A percentile compares a stretch with the other conserved stretches of the same genome.
Evolutionary conservation across 1,139 yeast genomes (phyloP).

Genomic region (Scheffersomyces segobiensis): DNA sequence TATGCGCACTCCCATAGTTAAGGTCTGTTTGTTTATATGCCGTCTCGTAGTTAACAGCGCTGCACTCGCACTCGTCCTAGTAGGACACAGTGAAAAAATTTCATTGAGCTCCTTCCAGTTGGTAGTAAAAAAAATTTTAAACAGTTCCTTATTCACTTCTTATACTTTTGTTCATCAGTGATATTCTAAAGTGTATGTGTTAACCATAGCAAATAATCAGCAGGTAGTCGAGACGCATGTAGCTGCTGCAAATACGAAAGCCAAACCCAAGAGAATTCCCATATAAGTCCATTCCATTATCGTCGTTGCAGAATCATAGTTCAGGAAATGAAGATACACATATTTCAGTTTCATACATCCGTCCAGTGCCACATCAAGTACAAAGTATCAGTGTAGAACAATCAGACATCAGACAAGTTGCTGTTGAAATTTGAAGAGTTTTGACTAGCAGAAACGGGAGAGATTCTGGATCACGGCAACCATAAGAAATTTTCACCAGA

Average conservation of each 20-base stretch:
- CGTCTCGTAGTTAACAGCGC: neutral
- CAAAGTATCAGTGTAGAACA: neutral
- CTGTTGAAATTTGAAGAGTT: neutral
- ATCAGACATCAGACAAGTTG: neutral
- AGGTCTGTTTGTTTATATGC: neutral
- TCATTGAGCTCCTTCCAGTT: neutral
- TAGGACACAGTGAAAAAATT: neutral
- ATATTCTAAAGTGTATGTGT: constrained; percentile 18
- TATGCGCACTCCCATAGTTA: neutral
- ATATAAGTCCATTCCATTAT: neutral
- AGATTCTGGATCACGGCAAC: neutral
- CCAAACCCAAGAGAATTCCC: neutral
- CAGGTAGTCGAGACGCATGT: neutral
- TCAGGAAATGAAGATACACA: neutral
- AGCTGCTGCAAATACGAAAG: neutral
- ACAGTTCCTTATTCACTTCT: neutral
- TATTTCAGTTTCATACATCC: neutral
- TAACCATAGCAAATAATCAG: neutral
- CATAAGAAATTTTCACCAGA: neutral
- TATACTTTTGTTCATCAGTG: constrained; percentile 10
- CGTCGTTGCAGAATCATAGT: neutral
- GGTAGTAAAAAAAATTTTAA: neutral
- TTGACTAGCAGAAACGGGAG: neutral
- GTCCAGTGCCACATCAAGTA: neutral
- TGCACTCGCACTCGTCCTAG: neutral